Conservation (phyloP, 805 yeast species). For the Ogataea pignaliae region DNA sequence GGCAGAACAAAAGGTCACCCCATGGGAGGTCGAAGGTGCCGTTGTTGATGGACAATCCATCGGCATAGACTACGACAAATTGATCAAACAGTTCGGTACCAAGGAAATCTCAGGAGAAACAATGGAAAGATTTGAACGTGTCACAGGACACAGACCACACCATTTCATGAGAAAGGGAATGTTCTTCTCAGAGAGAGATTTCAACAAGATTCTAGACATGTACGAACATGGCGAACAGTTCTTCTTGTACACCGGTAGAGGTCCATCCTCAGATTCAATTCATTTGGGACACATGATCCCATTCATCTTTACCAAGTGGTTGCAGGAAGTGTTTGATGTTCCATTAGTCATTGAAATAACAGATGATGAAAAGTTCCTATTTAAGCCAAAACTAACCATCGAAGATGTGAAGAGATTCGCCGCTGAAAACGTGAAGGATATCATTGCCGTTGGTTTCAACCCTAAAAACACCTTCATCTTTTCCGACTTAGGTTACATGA, state of each 20-base stretch:
- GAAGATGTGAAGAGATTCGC: constrained; percentile 83
- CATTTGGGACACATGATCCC: constrained; percentile 98
- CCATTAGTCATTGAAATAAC: constrained; percentile 92
- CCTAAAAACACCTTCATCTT: constrained; percentile 94
- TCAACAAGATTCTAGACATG: constrained; percentile 69
- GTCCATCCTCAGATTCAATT: constrained; percentile 91
- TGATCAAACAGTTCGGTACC: constrained; percentile 86
- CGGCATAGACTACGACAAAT: constrained; percentile 86
- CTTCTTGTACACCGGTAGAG: constrained; percentile 95
- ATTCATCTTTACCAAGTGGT: constrained; percentile 92
- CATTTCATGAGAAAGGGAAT: constrained; percentile 85
- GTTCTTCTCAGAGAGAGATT: constrained; percentile 89
- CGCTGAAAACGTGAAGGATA: constrained; percentile 82
- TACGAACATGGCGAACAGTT: constrained; percentile 95
- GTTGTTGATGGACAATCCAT: constrained; percentile 92
- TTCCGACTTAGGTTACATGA: constrained; percentile 90
- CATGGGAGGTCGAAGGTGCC: constrained; percentile 99
- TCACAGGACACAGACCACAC: constrained; percentile 91
- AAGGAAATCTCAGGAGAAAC: constrained; percentile 64
- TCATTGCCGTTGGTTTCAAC: constrained; percentile 90
- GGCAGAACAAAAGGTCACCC: constrained; percentile 66
- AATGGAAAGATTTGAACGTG: constrained; percentile 64
- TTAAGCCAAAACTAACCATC: constrained; percentile 85
- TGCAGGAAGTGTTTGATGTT: constrained; percentile 95
- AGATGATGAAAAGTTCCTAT: constrained; percentile 94